These are phyloP conservation scores for Grifola frondosa DNA, from an alignment of 1,284 basidiomycete species.

Conservation along the genomic window DNA sequence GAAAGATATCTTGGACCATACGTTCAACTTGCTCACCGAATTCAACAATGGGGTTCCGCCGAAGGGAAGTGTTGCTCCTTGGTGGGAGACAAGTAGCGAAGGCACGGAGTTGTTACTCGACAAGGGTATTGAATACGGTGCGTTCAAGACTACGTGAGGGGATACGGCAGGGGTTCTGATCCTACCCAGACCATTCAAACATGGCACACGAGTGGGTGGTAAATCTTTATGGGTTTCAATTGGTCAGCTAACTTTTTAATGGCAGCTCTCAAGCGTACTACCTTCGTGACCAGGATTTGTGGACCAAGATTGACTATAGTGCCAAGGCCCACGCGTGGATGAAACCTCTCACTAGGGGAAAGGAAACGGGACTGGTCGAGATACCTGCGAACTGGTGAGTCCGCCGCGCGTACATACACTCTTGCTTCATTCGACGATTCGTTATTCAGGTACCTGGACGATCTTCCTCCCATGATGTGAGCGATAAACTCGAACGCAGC, in stretches of 20 bases:
- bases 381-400: conserved; percentile 70
- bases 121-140: conserved; percentile 76
- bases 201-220: conserved; percentile 59
- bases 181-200: conserved; percentile 67
- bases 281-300: conserved; percentile 65
- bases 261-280: conserved; percentile 70
- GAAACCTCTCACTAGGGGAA: conserved; percentile 68
- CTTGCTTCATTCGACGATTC: neutral
- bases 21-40: conserved; percentile 61
- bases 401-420: neutral
- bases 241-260: neutral
- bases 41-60: conserved; percentile 72
- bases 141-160: no score
- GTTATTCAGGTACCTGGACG: conserved; percentile 54
- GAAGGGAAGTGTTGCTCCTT: conserved; percentile 68
- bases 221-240: neutral
- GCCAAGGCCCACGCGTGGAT: conserved; percentile 69
- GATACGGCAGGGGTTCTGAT: no score
- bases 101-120: conserved; percentile 67
- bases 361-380: conserved; percentile 69
- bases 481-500: conserved; percentile 18
- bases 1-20: conserved; percentile 70
- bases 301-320: conserved; percentile 75
- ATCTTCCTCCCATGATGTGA: conserved; percentile 71
- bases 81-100: conserved; percentile 79